Evolutionary conservation across 2,329 filamentous ascomycete species (phyloP).

Genomic region (Trichoderma harzianum): DNA sequence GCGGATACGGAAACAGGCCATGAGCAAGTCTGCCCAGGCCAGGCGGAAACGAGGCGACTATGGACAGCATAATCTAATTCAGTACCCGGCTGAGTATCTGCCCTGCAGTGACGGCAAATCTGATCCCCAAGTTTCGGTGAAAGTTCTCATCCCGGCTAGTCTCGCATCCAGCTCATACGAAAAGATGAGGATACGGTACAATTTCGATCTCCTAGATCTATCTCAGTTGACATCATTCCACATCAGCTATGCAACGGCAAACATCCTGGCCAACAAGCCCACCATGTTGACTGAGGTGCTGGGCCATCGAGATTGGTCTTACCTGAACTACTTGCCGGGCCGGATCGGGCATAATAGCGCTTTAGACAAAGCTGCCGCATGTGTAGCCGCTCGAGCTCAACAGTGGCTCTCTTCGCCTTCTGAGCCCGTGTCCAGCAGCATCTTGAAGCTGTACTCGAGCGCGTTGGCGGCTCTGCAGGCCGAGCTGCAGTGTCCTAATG

Average conservation of each 20-base stretch:
- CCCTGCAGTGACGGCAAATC: not conserved
- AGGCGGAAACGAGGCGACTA: conserved; percentile 8
- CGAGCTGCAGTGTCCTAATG: not conserved
- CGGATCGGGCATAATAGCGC: conserved; percentile 9
- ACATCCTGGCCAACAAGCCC: conserved; percentile 1
- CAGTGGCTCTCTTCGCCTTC: conserved; percentile 9
- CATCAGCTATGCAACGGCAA: conserved; percentile 10
- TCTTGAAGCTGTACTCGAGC: conserved; percentile 2
- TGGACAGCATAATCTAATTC: conserved; percentile 12
- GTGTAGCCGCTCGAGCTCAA: conserved; percentile 10
- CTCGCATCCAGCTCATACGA: not conserved
- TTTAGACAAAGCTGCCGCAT: conserved; percentile 2
- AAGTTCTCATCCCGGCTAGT: not conserved
- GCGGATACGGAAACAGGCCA: conserved; percentile 11
- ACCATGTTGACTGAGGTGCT: conserved; percentile 4
- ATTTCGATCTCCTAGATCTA: conserved; percentile 12
- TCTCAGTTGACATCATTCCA: conserved; percentile 12
- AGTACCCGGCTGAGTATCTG: not conserved
- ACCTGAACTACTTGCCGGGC: conserved; percentile 10
- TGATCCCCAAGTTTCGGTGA: not conserved
- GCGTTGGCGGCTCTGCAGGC: conserved; percentile 5
- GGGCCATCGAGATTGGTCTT: conserved; percentile 2
- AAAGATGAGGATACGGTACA: conserved; percentile 7
- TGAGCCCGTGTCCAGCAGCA: not conserved
- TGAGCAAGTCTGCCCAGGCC: conserved; percentile 3